Base-by-base conservation (phyloP, 202 grass and related monocot genomes). In the Zizania palustris region DNA sequence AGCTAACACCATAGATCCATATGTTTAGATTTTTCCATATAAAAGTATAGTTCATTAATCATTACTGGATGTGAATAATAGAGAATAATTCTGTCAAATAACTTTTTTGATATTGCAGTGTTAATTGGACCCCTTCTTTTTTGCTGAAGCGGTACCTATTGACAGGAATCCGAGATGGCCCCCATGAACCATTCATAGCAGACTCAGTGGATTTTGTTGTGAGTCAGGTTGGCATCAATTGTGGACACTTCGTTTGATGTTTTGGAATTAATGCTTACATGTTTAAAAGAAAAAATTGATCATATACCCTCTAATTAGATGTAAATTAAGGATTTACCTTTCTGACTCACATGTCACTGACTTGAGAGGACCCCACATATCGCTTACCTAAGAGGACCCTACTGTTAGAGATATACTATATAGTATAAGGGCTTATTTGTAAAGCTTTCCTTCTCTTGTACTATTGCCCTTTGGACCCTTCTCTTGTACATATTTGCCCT, bases 131-230 rank as follows among this genome's bases (percentile, higher is more conserved):
- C 79, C 95, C 95, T 92, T 85, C 95, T 44, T 98, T 98, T 94
- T 80, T 98, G 85, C 85, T 98, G 85, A 98, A 98, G 91, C 80
- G 91, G 36, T 88, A 98, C 82, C 85, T 98, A 59, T 92, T 98
- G 73, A 87, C 95, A 80, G 91, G 95, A 87, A 98, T 98, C 56
- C 84, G 77, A 67, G 89, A 94, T 86, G 95, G 91, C 49, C 91
- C 89, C 7, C 91, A 98, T 67, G 95, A 98, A 88, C 95, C 91
- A 66, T 98, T 98, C 66, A 92, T 98, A 7, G 95, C 95, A 36
- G 95, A 98, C 61, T 98, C 95, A 18, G 89, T 98, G 3, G 95
- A 98, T 83, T 98, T 98, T 85, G 89, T 98, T 85, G 95, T 94
- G 66, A 75, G 80, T 65, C 91, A 98, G 89, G 95, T 98, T 56